Conservation (phyloP, 1,284 basidiomycete genomes). For the Leucoagaricus sp. region DNA sequence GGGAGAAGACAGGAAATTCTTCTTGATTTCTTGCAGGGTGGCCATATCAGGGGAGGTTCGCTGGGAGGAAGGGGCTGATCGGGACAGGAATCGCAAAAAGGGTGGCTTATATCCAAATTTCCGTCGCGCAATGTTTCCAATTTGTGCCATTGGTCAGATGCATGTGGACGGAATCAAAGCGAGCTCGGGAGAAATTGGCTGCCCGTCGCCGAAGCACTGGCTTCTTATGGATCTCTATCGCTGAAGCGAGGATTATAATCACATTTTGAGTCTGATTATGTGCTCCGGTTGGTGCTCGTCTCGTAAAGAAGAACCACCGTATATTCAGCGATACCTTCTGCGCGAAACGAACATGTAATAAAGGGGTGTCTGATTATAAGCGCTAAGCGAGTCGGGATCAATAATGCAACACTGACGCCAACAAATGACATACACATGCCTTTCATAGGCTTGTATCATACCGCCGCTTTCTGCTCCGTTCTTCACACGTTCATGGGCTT, state of each 20-base stretch:
- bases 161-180: neutral
- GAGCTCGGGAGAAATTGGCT: neutral
- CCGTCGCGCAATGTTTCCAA: slow-evolving; percentile 1
- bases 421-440: neutral
- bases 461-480: neutral
- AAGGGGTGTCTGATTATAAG: too few relatives aligned
- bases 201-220: neutral
- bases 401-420: neutral
- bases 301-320: too few relatives aligned
- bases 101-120: neutral
- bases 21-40: slow-evolving; percentile 39
- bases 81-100: neutral
- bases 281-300: too few relatives aligned
- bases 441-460: too few relatives aligned
- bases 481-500: slow-evolving; percentile 10
- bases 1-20: slow-evolving; percentile 60
- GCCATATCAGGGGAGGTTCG: slow-evolving; percentile 1
- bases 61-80: neutral
- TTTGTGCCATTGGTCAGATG: slow-evolving; percentile 10
- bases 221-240: neutral
- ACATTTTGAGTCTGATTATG: too few relatives aligned
- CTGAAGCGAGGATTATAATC: too few relatives aligned
- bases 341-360: too few relatives aligned
- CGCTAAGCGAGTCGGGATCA: slow-evolving; percentile 3
- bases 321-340: too few relatives aligned